phyloP scores from a whole-genome alignment of 805 yeast genomes.

The Candida jianshihensis region DNA sequence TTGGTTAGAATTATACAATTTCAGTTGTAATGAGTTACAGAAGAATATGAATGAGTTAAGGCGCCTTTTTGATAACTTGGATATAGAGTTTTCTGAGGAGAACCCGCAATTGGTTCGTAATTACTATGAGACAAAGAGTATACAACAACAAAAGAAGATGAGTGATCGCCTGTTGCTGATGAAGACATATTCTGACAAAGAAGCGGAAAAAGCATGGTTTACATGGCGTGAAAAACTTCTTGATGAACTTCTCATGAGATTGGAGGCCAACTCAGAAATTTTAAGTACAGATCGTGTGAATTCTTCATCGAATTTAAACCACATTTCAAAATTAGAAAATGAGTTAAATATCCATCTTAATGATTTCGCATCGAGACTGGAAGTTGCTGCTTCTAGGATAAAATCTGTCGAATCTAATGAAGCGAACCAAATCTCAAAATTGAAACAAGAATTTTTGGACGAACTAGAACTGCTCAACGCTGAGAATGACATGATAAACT shows the following conservation, averaged over 20 bases:
- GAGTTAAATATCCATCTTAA: no score
- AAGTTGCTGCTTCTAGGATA: constrained; percentile 4
- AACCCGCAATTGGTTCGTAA: constrained; percentile 22
- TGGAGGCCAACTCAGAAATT: no score
- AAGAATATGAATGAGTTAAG: constrained; percentile 20
- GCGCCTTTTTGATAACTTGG: constrained; percentile 17
- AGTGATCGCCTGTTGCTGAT: constrained; percentile 18
- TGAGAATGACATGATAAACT: constrained; percentile 2
- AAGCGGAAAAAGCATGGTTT: constrained; percentile 20
- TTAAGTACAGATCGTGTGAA: no score
- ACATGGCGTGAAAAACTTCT: constrained; percentile 20
- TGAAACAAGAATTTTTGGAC: constrained; percentile 8
- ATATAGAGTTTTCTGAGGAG: constrained; percentile 19
- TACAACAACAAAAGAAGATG: constrained; percentile 18
- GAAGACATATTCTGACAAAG: constrained; percentile 22
- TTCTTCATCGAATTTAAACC: no score
- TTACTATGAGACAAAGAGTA: constrained; percentile 15
- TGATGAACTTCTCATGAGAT: constrained; percentile 16
- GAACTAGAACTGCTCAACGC: constrained; percentile 3
- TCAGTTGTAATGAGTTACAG: constrained; percentile 23
- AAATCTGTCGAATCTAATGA: constrained; percentile 11
- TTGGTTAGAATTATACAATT: constrained; percentile 21
- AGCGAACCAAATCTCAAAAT: constrained; percentile 5
- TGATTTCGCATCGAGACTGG: no score
- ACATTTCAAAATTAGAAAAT: no score